Base-by-base conservation (phyloP, 768 basidiomycete genomes). In the Mycena haematopus region DNA sequence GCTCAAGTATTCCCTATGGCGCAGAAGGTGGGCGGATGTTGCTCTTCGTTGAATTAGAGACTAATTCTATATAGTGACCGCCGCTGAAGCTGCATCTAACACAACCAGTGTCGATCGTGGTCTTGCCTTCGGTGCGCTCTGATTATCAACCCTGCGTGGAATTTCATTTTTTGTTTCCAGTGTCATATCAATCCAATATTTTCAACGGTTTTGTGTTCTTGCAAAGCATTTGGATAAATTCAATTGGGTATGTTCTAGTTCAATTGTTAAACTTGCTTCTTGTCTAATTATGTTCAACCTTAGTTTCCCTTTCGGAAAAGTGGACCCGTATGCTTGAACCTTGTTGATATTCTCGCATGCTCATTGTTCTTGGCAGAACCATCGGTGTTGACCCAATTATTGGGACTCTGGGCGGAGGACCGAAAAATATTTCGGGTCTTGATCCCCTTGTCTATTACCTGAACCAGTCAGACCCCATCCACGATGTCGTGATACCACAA, bases 1-100 rank as follows among this genome's bases (percentile, higher is more conserved):
- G 76, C n/a, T 65, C 70, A 7, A 72, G 73, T 42, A 75, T 76
- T 56, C 76, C 77, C 6, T 79, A 76, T 56, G 77, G 77, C 15
- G 56, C 59, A 0, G 66, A 67, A 60, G 66, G 63, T 59, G 27
- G 13, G 10, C 29, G 29, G 13, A 51, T 49, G 17, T 11, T 6
- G 19, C 3, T 7, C 2, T 10, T 17, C 1, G 13, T n/a, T 6
- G 19, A 44, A 3, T 14, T 0, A 33, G 36, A 9, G 13, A 22
- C 9, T 19, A 11, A 11, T 10, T 10, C 7, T 17, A 0, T 25
- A 35, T 6, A 67, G 66, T 67, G 9, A 67, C 62, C 14, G 13
- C 38, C 21, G 31, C 40, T 13, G 68, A 69, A 36, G 50, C 52
- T 24, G 29, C 63, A 2, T 59, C 66, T 9, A 40, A 13, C 35